Conservation (phyloP, 345 rosid genomes). For the Arabis hirsuta region DNA sequence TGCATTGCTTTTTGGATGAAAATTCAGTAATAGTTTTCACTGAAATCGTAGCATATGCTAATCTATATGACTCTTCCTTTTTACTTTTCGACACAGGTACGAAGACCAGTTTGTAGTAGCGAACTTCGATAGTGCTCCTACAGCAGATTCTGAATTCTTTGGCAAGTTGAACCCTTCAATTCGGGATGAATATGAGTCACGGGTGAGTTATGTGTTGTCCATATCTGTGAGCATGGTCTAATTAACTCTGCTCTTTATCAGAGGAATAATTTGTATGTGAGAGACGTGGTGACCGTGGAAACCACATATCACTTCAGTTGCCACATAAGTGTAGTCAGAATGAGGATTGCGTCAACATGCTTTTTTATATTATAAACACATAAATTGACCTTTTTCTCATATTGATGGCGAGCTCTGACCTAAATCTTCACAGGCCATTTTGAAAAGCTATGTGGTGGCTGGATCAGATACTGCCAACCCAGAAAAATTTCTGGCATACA, state of each 20-base stretch:
- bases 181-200: slow-evolving; percentile 85
- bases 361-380: neutral
- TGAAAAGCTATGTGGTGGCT: slow-evolving; percentile 82
- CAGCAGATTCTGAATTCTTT: slow-evolving; percentile 79
- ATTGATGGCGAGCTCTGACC: slow-evolving; percentile 22
- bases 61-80: slow-evolving; percentile 9
- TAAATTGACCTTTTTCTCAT: slow-evolving; percentile 18
- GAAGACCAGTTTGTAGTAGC: slow-evolving; percentile 78
- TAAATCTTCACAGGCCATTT: slow-evolving; percentile 64
- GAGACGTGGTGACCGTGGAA: neutral
- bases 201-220: slow-evolving; percentile 54
- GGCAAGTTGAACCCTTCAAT: slow-evolving; percentile 66
- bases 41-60: slow-evolving; percentile 25
- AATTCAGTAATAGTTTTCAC: slow-evolving; percentile 3
- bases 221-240: slow-evolving; percentile 10
- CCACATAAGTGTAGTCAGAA: slow-evolving; percentile 11
- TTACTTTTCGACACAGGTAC: slow-evolving; percentile 56
- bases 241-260: slow-evolving; percentile 1
- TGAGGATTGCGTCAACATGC: slow-evolving; percentile 14
- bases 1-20: slow-evolving; percentile 21
- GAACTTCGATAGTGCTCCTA: slow-evolving; percentile 86
- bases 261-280: slow-evolving; percentile 1
- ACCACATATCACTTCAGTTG: slow-evolving; percentile 9
- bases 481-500: slow-evolving; percentile 89
- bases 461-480: slow-evolving; percentile 72